These are phyloP conservation scores for Tulasnella sp. DNA, from an alignment of 768 basidiomycete genomes.

Conservation along the genomic window DNA sequence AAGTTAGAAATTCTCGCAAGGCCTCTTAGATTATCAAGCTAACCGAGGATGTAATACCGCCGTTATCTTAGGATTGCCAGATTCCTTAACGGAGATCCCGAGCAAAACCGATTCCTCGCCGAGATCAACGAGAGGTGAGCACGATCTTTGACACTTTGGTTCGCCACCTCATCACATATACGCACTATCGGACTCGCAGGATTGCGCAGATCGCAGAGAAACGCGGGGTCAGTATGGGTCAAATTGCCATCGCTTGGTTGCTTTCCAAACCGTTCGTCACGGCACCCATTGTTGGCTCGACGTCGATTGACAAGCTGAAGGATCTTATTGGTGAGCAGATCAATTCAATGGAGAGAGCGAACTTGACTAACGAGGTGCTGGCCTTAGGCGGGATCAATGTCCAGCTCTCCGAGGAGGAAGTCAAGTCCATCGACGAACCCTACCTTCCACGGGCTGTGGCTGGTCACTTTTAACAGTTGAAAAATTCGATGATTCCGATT, in stretches of 20 bases:
- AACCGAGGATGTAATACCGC: too few relatives aligned
- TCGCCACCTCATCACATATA: too few relatives aligned
- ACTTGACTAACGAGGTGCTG: neutral
- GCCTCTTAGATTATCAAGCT: neutral
- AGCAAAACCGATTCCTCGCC: slow-evolving; percentile 1
- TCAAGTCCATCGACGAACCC: slow-evolving; percentile 12
- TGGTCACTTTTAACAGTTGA: neutral
- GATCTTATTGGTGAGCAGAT: slow-evolving; percentile 28
- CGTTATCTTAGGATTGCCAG: neutral
- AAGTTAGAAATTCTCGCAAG: neutral
- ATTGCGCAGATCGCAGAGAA: slow-evolving; percentile 56
- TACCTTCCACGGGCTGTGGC: neutral
- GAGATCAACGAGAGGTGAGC: slow-evolving; percentile 9
- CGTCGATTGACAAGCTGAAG: slow-evolving; percentile 31
- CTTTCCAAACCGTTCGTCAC: slow-evolving; percentile 19
- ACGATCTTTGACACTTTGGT: too few relatives aligned
- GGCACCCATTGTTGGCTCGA: slow-evolving; percentile 33
- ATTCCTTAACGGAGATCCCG: slow-evolving; percentile 12
- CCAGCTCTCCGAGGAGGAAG: neutral
- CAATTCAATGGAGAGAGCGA: neutral
- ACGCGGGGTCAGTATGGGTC: slow-evolving; percentile 54
- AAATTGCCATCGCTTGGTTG: slow-evolving; percentile 34
- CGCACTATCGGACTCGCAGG: slow-evolving; percentile 35
- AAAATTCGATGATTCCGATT: neutral
- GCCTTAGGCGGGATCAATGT: neutral